Evolutionary conservation across 495 filamentous ascomycete species (phyloP).

Genomic region (Penicilliopsis zonata): DNA sequence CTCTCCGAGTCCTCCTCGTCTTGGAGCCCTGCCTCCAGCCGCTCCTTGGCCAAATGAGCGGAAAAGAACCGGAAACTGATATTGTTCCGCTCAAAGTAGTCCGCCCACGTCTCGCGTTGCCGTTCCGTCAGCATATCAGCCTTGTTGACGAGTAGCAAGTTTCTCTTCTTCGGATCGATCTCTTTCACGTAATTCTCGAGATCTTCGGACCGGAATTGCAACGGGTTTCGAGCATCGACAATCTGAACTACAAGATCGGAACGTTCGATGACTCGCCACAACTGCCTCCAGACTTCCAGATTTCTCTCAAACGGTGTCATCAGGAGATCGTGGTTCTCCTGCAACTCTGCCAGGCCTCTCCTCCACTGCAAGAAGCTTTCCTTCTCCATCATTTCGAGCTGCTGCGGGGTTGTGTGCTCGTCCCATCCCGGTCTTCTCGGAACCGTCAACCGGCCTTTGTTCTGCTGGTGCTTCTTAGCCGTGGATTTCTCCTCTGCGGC

Average conservation of each 20-base stretch:
- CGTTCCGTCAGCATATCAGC: conserved; percentile 95
- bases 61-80: conserved; percentile 96
- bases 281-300: conserved; percentile 93
- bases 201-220: conserved; percentile 90
- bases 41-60: conserved; percentile 77
- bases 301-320: conserved; percentile 99
- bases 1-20: conserved; percentile 33
- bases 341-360: conserved; percentile 78
- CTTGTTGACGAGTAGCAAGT: conserved; percentile 93
- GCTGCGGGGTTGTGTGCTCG: conserved; percentile 61
- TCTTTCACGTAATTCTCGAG: conserved; percentile 90
- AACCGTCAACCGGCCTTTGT: conserved; percentile 69
- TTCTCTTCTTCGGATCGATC: conserved; percentile 76
- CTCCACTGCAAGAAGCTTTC: conserved; percentile 81
- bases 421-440: conserved; percentile 88
- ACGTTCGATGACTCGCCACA: conserved; percentile 97
- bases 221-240: conserved; percentile 90
- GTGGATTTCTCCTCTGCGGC: conserved; percentile 72
- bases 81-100: conserved; percentile 67
- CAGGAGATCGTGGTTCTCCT: conserved; percentile 83
- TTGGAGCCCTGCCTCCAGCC: conserved; percentile 54
- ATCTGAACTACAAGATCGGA: conserved; percentile 97
- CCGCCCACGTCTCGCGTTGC: conserved; percentile 78
- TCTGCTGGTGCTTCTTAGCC: conserved; percentile 68
- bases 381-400: conserved; percentile 70